Conservation (phyloP, 495 filamentous ascomycete species). For the Lophiostoma macrostomum region DNA sequence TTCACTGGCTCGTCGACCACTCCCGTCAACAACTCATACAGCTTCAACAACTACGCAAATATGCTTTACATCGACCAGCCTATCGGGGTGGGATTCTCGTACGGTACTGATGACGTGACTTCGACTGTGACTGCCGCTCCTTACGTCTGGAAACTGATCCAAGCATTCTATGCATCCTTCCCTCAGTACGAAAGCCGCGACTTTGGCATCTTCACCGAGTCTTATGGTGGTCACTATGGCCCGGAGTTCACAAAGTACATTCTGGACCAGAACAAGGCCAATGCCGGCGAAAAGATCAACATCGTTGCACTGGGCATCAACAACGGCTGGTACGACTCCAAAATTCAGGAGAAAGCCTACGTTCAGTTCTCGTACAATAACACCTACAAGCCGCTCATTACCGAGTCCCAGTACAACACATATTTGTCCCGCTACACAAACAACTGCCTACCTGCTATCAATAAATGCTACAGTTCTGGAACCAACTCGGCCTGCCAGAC, state of each 20-base stretch:
- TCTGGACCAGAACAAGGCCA: slow-evolving; percentile 50
- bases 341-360: slow-evolving; percentile 51
- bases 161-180: slow-evolving; percentile 55
- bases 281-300: slow-evolving; percentile 49
- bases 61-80: slow-evolving; percentile 67
- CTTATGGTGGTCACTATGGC: slow-evolving; percentile 57
- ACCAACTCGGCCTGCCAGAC: slow-evolving; percentile 43
- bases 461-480: slow-evolving; percentile 41
- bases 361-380: slow-evolving; percentile 54
- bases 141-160: slow-evolving; percentile 54
- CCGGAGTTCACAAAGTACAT: slow-evolving; percentile 55
- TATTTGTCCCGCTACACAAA: slow-evolving; percentile 43
- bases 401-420: slow-evolving; percentile 41
- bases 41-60: slow-evolving; percentile 62
- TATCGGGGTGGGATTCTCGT: slow-evolving; percentile 61
- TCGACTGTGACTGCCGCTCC: slow-evolving; percentile 53
- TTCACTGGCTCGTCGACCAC: slow-evolving; percentile 49
- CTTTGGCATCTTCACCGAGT: slow-evolving; percentile 56
- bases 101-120: slow-evolving; percentile 49
- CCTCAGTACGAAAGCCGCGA: slow-evolving; percentile 53
- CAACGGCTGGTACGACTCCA: slow-evolving; percentile 55
- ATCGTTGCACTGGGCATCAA: slow-evolving; percentile 57
- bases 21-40: slow-evolving; percentile 55
- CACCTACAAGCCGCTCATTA: slow-evolving; percentile 51
- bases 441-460: slow-evolving; percentile 44